These are phyloP conservation scores for Harrya chromipes DNA, from an alignment of 768 basidiomycete species.

Conservation along the genomic window DNA sequence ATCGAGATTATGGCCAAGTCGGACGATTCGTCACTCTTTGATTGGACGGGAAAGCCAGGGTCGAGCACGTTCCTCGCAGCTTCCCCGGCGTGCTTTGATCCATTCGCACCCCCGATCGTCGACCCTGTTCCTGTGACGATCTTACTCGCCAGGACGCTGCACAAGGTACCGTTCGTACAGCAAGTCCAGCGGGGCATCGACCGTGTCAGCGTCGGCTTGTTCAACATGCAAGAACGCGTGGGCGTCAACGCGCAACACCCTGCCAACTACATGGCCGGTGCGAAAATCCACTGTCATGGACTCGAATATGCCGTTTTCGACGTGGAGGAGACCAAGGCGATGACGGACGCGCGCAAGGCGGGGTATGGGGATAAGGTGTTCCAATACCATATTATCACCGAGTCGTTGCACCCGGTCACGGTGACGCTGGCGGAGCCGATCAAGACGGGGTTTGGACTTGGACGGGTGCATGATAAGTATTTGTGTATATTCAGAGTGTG, in stretches of 20 bases:
- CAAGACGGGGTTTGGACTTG: constrained; percentile 15
- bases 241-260: constrained; percentile 20
- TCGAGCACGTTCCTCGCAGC: constrained; percentile 18
- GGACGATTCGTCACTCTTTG: constrained; percentile 23
- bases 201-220: constrained; percentile 10
- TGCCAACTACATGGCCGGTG: constrained; percentile 18
- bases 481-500: constrained; percentile 20
- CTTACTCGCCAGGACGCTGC: background rate
- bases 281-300: constrained; percentile 20
- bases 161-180: constrained; percentile 11
- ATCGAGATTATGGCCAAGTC: constrained; percentile 25
- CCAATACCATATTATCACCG: constrained; percentile 16
- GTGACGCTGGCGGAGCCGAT: constrained; percentile 20
- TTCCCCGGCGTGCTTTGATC: constrained; percentile 21
- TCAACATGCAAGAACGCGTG: constrained; percentile 19
- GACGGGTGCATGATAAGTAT: constrained; percentile 14
- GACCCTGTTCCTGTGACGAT: constrained; percentile 18
- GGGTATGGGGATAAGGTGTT: background rate
- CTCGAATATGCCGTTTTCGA: constrained; percentile 16
- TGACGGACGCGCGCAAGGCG: constrained; percentile 4
- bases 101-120: constrained; percentile 14
- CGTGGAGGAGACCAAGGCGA: constrained; percentile 16
- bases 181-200: constrained; percentile 16
- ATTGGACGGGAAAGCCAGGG: constrained; percentile 20
- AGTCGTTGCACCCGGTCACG: constrained; percentile 19